These are phyloP conservation scores for Zygosaccharomyces rouxii DNA, from an alignment of 805 yeast species.

Conservation along the genomic window DNA sequence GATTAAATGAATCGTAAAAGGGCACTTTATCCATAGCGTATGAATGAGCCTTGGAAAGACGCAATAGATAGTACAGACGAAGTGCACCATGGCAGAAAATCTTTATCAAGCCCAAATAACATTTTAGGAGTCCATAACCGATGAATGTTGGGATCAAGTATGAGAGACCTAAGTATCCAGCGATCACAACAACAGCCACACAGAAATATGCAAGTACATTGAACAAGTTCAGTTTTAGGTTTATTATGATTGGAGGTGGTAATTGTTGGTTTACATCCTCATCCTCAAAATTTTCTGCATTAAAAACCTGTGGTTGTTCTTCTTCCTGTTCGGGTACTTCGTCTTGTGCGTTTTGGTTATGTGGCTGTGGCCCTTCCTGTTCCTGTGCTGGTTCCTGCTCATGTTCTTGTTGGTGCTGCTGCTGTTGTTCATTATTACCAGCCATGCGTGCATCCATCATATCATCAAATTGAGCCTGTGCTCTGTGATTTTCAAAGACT, in stretches of 20 bases:
- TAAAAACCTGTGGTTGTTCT: constrained; percentile 6
- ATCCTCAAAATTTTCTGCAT: constrained; percentile 8
- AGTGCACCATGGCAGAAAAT: constrained; percentile 15
- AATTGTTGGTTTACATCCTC: constrained; percentile 18
- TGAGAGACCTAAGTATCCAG: constrained; percentile 39
- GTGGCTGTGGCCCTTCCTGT: not conserved
- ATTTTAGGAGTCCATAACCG: constrained; percentile 35
- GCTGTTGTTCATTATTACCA: constrained; percentile 6
- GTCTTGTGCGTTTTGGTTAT: constrained; percentile 10
- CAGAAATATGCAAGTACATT: constrained; percentile 25
- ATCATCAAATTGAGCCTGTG: constrained; percentile 26
- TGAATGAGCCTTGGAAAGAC: constrained; percentile 5
- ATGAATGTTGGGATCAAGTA: constrained; percentile 47
- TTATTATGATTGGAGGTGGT: constrained; percentile 27
- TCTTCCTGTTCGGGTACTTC: constrained; percentile 13
- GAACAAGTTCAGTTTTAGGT: constrained; percentile 23
- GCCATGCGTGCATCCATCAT: constrained; percentile 15
- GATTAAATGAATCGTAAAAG: not conserved
- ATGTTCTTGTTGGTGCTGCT: not conserved
- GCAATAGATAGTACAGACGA: constrained; percentile 11
- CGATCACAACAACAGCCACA: constrained; percentile 30
- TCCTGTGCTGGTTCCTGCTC: constrained; percentile 3
- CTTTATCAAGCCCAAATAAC: constrained; percentile 16
- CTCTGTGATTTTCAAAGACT: constrained; percentile 20
- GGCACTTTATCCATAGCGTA: constrained; percentile 8